Base-by-base conservation (phyloP, 2,329 filamentous ascomycete genomes). In the Grosmannia serpens region DNA sequence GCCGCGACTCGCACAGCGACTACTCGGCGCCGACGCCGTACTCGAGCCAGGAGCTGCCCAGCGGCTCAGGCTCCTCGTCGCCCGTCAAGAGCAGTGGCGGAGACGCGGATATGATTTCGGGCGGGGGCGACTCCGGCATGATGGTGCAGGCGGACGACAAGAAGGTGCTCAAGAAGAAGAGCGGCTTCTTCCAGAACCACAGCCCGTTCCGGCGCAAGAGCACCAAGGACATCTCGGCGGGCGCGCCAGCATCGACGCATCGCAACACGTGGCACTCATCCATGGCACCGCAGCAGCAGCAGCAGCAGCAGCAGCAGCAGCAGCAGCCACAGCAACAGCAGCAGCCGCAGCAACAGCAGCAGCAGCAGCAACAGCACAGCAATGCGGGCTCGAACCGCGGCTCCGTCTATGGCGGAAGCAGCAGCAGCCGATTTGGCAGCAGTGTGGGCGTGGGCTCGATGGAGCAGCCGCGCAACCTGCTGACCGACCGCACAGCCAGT, bases 131-230 rank as follows among this genome's bases (percentile, higher is more conserved):
- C 46, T 8, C 20, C 3, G 46, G 46, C 26, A 61, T 73, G 22
- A 73, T 78, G 4, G 73, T 74, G 1, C 70, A 75, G 50, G 76
- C 74, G 13, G 79, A 82, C 15, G 85, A 89, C 17, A 89, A 86
- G 67, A 79, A 84, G 53, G 76, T 90, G 20, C 77, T 80, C 57
- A 85, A 85, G 73, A 83, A 83, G 70, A 85, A 81, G 74, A 95
- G 89, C 61, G 88, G 89, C 1, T 96, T 97, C 73, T 95, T 99
- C 74, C 89, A 91, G 70, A 91, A 90, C 65, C 88, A 92, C 68
- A 92, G 88, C 64, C 92, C 92, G 0, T 99, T 99, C 75, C 82
- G 91, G 35, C 84, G 92, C 58, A 96, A 95, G 81, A 96, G 91
- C 69, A 90, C 87, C 57, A 91, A 89, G 66, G 89, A 89, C 51